phyloP scores from a whole-genome alignment of 139 green algal genomes.

The Chlorella ohadii region DNA sequence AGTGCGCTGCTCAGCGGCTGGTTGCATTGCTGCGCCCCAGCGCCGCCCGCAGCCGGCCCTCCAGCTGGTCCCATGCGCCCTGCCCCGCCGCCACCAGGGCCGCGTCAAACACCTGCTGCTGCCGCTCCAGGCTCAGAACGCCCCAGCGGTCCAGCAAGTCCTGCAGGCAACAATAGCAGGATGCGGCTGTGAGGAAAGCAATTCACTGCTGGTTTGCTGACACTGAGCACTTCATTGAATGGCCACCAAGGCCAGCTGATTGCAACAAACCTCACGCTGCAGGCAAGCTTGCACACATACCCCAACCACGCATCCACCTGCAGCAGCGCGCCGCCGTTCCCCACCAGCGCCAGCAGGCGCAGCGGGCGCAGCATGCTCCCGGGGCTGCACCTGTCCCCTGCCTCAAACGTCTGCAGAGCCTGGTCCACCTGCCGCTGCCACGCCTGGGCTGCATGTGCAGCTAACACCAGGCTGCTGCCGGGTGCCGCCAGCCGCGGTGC shows the following conservation, averaged over 20 bases:
- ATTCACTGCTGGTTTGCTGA: too few relatives aligned
- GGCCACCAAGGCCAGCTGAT: too few relatives aligned
- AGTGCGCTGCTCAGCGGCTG: too few relatives aligned
- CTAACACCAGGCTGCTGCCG: too few relatives aligned
- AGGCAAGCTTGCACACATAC: background rate
- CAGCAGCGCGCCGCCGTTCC: background rate
- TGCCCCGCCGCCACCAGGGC: background rate
- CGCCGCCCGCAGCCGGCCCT: background rate
- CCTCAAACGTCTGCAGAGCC: background rate
- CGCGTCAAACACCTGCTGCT: conserved; percentile 4
- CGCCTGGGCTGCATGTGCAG: background rate
- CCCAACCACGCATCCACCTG: background rate
- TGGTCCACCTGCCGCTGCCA: background rate
- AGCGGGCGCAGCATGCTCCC: background rate
- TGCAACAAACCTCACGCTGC: too few relatives aligned
- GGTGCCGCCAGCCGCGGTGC: too few relatives aligned
- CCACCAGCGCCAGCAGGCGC: background rate
- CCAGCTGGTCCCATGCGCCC: background rate
- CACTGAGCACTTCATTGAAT: too few relatives aligned
- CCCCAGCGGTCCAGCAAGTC: background rate
- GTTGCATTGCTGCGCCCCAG: background rate
- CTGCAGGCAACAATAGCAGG: background rate
- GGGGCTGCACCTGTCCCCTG: background rate
- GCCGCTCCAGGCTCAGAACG: background rate
- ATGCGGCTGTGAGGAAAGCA: too few relatives aligned